A percentile compares a stretch with the other conserved stretches of the same genome.
Evolutionary conservation across 129 eudicot species (phyloP).

Genomic region (Daucus carota): DNA sequence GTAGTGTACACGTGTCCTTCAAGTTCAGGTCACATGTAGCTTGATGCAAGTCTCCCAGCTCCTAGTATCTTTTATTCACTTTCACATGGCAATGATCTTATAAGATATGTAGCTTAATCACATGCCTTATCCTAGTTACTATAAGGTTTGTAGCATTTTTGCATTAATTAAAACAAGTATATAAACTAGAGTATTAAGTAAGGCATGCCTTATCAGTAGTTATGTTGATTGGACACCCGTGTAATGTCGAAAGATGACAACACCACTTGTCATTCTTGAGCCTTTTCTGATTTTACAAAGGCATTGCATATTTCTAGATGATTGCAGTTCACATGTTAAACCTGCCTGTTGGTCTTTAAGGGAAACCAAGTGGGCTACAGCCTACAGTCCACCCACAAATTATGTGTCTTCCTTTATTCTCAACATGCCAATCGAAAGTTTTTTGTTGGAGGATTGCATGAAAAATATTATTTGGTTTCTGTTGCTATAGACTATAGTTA

Average conservation of each 20-base stretch:
- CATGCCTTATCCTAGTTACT: neutral
- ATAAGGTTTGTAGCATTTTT: no score
- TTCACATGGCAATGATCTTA: no score
- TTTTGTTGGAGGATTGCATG: neutral
- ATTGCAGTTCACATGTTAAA: no score
- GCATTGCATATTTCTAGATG: conserved; percentile 1
- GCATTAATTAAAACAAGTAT: neutral
- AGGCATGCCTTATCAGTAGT: neutral
- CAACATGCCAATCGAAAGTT: neutral
- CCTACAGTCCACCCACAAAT: neutral
- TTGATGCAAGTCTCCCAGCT: neutral
- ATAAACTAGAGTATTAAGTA: neutral
- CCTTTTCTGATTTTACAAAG: neutral
- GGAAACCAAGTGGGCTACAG: neutral
- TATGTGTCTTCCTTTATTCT: neutral
- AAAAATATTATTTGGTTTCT: neutral
- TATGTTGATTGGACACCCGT: neutral
- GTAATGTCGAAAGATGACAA: neutral
- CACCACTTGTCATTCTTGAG: neutral
- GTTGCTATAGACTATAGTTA: neutral
- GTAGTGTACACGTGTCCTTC: neutral
- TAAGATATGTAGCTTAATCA: neutral
- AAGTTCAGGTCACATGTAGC: neutral
- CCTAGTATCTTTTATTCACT: neutral
- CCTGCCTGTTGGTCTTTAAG: neutral